Base-by-base conservation (phyloP, 2,329 filamentous ascomycete species). In the Venturiaceae sp. region DNA sequence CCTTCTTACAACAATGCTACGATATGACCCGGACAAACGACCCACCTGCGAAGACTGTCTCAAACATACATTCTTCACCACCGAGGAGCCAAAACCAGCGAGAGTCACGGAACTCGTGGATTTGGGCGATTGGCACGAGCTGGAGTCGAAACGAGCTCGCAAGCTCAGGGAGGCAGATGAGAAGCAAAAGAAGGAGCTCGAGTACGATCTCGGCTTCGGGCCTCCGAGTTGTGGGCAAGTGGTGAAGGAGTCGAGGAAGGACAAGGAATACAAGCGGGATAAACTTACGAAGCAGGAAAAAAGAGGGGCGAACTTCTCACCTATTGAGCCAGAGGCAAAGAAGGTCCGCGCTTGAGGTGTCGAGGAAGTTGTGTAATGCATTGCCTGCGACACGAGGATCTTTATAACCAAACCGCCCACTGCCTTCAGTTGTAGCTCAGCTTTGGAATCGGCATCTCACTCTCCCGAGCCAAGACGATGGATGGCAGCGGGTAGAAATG, bases 71-170 rank as follows among this genome's bases (percentile, higher is more conserved):
- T 99, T 99, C 75, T 99, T 99, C 68, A 85, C 82, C 4, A 79
- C 79, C 37, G 94, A 99, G 72, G 85, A 90, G 64, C 92, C 94
- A 19, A 72, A 77, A 58, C 79, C 92, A 28, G 39, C 36, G 23
- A 82, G 82, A 66, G 90, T 95, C 67, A 77, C 86, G 63, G 92
- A 96, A 84, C 81, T 99, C 54, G 84, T 86, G 60, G 78, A 85
- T 53, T 80, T 99, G 32, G 94, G 94, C 23, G 94, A 99, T 66
- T 99, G 94, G 94, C 94, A 99, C 69, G 94, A 99, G 70, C 96
- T 97, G 67, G 94, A 99, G 75, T 95, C 90, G 58, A 99, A 99
- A 75, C 99, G 33, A 19, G 57, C 57, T 23, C 57, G 44, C 26
- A 53, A 50, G 11, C 1, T 34, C 14, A 54, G 37, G 21, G 57